Evolutionary conservation across 768 basidiomycete genomes (phyloP).

Genomic region (Naganishia onofrii): DNA sequence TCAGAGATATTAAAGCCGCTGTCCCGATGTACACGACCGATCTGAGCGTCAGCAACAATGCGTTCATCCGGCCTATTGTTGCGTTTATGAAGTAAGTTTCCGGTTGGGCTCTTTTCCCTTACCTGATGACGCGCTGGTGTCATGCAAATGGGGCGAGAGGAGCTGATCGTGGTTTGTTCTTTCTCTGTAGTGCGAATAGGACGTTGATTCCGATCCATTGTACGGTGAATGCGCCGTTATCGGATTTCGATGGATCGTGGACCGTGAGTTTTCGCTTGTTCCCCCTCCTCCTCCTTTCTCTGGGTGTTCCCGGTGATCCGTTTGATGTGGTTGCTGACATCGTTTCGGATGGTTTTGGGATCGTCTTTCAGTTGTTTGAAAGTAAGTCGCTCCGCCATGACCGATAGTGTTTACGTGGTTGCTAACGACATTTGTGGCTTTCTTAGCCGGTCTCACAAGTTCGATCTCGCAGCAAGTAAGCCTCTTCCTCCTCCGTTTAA

Average conservation of each 20-base stretch:
- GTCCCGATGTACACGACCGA: constrained; percentile 88
- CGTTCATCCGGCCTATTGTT: constrained; percentile 89
- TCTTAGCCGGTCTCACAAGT: constrained; percentile 83
- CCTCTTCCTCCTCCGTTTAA: constrained; percentile 1
- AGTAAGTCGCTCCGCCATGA: constrained; percentile 58
- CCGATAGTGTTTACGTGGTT: too few relatives aligned
- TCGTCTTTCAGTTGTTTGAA: constrained; percentile 74
- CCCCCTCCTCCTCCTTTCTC: not conserved
- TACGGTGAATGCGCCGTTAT: constrained; percentile 73
- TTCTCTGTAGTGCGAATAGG: constrained; percentile 76
- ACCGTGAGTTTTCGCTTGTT: constrained; percentile 62
- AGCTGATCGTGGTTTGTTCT: constrained; percentile 33
- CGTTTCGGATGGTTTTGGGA: constrained; percentile 33
- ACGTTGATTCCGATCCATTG: constrained; percentile 93
- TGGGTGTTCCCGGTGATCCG: not conserved
- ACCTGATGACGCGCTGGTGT: not conserved
- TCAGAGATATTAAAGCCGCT: constrained; percentile 90
- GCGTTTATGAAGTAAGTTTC: constrained; percentile 90
- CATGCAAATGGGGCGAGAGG: constrained; percentile 23
- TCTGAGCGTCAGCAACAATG: constrained; percentile 85
- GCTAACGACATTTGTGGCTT: not conserved
- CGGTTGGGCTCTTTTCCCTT: not conserved
- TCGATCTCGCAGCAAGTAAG: constrained; percentile 78
- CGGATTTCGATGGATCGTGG: constrained; percentile 94
- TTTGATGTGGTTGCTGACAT: constrained; percentile 19